phyloP scores from a whole-genome alignment of 768 basidiomycete species.

The Albatrellus ellisii region DNA sequence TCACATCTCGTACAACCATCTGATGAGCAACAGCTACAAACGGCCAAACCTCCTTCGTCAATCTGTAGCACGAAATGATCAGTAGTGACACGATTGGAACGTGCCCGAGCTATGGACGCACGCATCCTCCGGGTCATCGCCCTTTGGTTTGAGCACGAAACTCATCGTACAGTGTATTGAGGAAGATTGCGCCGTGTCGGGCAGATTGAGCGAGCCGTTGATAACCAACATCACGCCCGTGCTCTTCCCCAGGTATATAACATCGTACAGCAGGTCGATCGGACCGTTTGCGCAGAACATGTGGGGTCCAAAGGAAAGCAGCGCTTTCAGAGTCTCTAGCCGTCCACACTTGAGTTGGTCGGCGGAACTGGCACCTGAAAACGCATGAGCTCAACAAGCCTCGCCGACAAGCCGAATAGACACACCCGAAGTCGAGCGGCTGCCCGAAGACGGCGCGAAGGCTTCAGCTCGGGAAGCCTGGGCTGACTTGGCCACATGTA shows the following conservation, averaged over 20 bases:
- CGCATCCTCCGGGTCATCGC: neutral
- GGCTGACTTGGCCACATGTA: neutral
- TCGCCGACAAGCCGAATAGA: no score
- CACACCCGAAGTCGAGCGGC: no score
- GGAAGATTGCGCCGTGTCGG: no score
- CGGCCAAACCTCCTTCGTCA: neutral
- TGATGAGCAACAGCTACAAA: neutral
- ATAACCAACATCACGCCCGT: neutral
- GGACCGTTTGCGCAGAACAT: neutral
- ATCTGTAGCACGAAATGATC: neutral
- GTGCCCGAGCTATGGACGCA: neutral
- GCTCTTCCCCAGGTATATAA: neutral
- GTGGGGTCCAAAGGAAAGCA: neutral
- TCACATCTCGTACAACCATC: neutral
- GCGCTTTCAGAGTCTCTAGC: neutral
- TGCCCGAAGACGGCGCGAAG: no score
- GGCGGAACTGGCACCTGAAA: no score
- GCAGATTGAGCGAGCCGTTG: neutral
- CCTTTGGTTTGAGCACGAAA: neutral
- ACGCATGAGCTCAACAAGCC: no score
- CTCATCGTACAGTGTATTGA: no score
- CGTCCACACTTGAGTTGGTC: neutral
- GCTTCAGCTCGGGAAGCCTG: no score
- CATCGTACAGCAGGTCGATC: neutral
- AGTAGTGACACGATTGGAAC: neutral